phyloP scores from a whole-genome alignment of 208 protist species.

The Acanthamoeba lenticulata region DNA sequence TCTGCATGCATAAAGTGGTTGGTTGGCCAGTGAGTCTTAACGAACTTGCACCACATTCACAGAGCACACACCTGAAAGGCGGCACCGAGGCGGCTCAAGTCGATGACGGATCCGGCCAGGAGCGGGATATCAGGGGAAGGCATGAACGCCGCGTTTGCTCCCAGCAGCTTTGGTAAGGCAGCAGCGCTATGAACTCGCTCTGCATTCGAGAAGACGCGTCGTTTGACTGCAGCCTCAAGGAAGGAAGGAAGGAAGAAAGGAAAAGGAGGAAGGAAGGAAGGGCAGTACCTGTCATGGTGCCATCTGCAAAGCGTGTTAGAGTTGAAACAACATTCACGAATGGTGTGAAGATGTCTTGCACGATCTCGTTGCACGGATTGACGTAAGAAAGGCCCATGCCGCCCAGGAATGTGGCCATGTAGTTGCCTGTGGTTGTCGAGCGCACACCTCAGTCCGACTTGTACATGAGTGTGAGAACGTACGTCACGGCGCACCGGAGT shows the following conservation, averaged over 20 bases:
- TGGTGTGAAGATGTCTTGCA: not conserved
- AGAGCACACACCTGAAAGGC: not conserved
- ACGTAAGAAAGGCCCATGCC: conserved; percentile 19
- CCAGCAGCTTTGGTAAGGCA: not conserved
- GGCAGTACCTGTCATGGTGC: not conserved
- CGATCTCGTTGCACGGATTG: not conserved
- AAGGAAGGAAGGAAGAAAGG: too few relatives aligned
- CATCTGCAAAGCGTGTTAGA: not conserved
- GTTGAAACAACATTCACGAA: not conserved
- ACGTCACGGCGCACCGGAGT: not conserved
- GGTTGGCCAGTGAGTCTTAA: too few relatives aligned
- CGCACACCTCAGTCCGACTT: not conserved
- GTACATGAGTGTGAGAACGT: not conserved
- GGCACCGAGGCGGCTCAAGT: not conserved
- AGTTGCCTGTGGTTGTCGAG: not conserved
- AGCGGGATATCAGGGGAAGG: not conserved
- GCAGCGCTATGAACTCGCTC: not conserved
- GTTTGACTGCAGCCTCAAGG: not conserved
- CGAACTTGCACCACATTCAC: too few relatives aligned
- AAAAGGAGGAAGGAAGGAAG: not conserved
- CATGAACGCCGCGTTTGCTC: not conserved
- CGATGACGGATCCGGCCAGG: not conserved
- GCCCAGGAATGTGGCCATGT: not conserved
- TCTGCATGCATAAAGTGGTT: too few relatives aligned
- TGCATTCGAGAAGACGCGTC: not conserved